Conservation (phyloP, 2,329 filamentous ascomycete genomes). For the Dactylellina leptospora region DNA sequence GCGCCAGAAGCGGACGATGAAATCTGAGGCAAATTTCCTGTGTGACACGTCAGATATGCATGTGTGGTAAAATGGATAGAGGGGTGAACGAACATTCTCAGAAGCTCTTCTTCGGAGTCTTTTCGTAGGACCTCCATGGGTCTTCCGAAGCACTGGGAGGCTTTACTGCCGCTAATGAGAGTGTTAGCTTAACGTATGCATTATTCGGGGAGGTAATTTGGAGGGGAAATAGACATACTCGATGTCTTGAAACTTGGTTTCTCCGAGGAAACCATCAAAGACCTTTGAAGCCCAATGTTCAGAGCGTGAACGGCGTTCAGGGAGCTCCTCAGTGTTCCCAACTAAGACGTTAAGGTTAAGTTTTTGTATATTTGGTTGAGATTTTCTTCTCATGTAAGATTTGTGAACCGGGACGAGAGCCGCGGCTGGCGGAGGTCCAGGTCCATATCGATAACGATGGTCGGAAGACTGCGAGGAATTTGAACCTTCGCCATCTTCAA, state of each 20-base stretch:
- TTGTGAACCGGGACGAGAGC: slow-evolving; percentile 48
- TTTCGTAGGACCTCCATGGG: slow-evolving; percentile 56
- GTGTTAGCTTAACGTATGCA: slow-evolving; percentile 39
- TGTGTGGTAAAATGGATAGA: background rate
- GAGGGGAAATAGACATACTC: slow-evolving; percentile 30
- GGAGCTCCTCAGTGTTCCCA: slow-evolving; percentile 19
- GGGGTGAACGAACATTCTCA: slow-evolving; percentile 55
- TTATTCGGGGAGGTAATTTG: background rate
- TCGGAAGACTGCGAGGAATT: slow-evolving; percentile 51
- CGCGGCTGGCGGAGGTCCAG: background rate
- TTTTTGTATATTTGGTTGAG: slow-evolving; percentile 50
- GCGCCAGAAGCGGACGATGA: slow-evolving; percentile 56
- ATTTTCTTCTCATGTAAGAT: slow-evolving; percentile 36
- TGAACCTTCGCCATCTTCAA: slow-evolving; percentile 46
- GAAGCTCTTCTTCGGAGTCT: slow-evolving; percentile 57
- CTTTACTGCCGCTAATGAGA: slow-evolving; percentile 48
- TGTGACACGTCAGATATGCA: slow-evolving; percentile 51
- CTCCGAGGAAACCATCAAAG: slow-evolving; percentile 35
- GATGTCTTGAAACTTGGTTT: slow-evolving; percentile 44
- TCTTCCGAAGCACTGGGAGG: slow-evolving; percentile 56
- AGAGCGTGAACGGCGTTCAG: slow-evolving; percentile 22
- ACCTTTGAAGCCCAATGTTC: slow-evolving; percentile 52
- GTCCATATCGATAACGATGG: slow-evolving; percentile 47
- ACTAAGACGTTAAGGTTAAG: slow-evolving; percentile 51
- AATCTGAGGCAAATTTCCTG: slow-evolving; percentile 57